Conservation (phyloP, 352 stramenopile species). For the Phytophthora lateralis region DNA sequence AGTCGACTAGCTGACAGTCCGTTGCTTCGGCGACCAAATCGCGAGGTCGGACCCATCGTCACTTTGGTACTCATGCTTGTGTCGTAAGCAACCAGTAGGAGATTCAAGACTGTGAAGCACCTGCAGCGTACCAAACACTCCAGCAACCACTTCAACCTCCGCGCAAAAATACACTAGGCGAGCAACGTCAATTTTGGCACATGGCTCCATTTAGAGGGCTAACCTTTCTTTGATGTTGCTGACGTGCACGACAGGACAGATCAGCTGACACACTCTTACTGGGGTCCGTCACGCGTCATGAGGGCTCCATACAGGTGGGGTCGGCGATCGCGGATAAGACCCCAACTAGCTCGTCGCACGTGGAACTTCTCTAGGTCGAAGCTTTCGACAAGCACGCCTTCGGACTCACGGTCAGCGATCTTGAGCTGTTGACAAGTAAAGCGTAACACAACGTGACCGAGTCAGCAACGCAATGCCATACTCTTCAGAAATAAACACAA, state of each 20-base stretch:
- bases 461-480: slow-evolving; percentile 3
- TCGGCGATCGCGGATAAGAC: slow-evolving; percentile 85
- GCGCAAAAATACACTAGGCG: slow-evolving; percentile 29
- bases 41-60: slow-evolving; percentile 3
- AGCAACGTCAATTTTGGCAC: slow-evolving; percentile 21
- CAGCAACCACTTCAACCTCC: slow-evolving; percentile 22
- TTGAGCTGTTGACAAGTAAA: slow-evolving; percentile 61
- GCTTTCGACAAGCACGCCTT: slow-evolving; percentile 87
- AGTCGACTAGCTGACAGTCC: slow-evolving; percentile 47
- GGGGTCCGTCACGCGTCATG: slow-evolving; percentile 78
- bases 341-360: slow-evolving; percentile 85
- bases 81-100: not conserved
- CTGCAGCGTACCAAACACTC: slow-evolving; percentile 7
- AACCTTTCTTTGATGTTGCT: slow-evolving; percentile 10
- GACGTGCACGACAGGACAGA: slow-evolving; percentile 8
- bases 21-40: slow-evolving; percentile 24
- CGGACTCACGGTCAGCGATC: slow-evolving; percentile 85
- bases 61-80: slow-evolving; percentile 24
- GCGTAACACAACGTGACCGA: not conserved
- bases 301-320: slow-evolving; percentile 85
- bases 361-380: slow-evolving; percentile 89
- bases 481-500: not conserved
- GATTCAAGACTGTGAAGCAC: slow-evolving; percentile 5
- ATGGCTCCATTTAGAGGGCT: slow-evolving; percentile 31
- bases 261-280: slow-evolving; percentile 28